A percentile compares a stretch with the other conserved stretches of the same genome.
Evolutionary conservation across 805 yeast species (phyloP).

Genomic region (Ogataea glucozyma): DNA sequence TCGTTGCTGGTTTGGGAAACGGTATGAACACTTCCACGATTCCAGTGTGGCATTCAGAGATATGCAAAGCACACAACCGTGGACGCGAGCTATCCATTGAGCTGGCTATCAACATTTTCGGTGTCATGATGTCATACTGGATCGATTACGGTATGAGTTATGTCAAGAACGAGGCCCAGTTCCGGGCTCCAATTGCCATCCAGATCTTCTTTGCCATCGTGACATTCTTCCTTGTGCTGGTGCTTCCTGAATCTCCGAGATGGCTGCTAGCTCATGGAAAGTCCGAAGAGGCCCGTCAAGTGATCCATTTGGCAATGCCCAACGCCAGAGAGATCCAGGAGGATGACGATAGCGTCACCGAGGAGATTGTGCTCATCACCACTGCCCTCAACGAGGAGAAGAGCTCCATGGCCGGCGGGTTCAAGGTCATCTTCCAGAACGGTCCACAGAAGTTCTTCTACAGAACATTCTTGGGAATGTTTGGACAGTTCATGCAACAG

Average conservation of each 20-base stretch:
- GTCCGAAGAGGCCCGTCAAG: constrained; percentile 51
- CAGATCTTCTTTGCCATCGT: constrained; percentile 59
- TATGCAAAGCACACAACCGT: constrained; percentile 63
- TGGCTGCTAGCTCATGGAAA: constrained; percentile 56
- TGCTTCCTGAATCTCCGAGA: constrained; percentile 74
- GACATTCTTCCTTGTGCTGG: constrained; percentile 55
- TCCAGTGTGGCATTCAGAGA: constrained; percentile 74
- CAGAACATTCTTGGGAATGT: constrained; percentile 49
- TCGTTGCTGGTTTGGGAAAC: constrained; percentile 67
- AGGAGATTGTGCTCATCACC: constrained; percentile 37
- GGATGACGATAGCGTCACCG: constrained; percentile 34
- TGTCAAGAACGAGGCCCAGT: constrained; percentile 50
- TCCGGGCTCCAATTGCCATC: constrained; percentile 68
- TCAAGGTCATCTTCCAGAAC: constrained; percentile 45
- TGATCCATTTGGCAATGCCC: constrained; percentile 43
- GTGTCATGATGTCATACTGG: constrained; percentile 62
- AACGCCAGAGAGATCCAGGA: constrained; percentile 41
- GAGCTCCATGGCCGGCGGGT: constrained; percentile 50
- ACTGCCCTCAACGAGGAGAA: constrained; percentile 52
- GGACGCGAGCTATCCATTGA: constrained; percentile 63
- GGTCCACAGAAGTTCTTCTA: constrained; percentile 42
- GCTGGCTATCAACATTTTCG: constrained; percentile 67
- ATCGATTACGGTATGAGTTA: constrained; percentile 62
- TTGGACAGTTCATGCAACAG: constrained; percentile 66
- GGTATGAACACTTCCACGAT: constrained; percentile 72